Evolutionary conservation across 2,329 filamentous ascomycete species (phyloP), one percentile per base, ranked within the genome.

Genomic region (Cladobotryum protrusum): DNA sequence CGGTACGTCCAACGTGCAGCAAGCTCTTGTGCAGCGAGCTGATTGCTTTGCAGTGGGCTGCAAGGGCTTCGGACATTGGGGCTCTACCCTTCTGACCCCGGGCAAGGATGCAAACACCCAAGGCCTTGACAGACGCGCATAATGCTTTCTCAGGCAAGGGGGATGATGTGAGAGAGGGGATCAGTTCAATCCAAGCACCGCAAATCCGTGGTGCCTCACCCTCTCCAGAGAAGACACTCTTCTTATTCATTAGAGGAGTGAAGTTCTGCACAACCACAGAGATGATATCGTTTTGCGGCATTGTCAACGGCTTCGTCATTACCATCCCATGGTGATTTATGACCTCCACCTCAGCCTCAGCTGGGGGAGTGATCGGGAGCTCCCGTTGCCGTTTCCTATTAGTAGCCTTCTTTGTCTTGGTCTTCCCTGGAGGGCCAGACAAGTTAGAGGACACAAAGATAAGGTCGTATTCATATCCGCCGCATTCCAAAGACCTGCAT

Each of bases 141-240:
- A 72, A 49, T 3, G 62, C 52, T 1, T 52, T 36, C 7, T 61
- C 56, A 19, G 54, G 51, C 4, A 46, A 36, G 1, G 56, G 47
- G 12, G 53, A 53, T 8, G 49, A 43, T 2, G 59, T 56, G 3
- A 72, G 57, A 0, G 57, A 52, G 1, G 68, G 68, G 5, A 72
- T 59, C 7, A 66, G 60, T 45, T 68, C 67, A 0, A 72, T 62
- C 70, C 70, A 73, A 1, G 66, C 59, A 7, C 69, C 70, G 48
- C 69, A 72, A 41, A 71, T 63, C 9, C 64, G 61, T 19, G 61
- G 69, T 45, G 70, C 69, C 45, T 57, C 56, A 5, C 36, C 35
- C 8, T 11, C 42, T 2, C 39, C 39, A 24, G 17, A 4, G 42
- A 34, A 2, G 24, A 39, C n/a, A 41, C 29, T 29, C 24, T 9